Evolutionary conservation across 495 filamentous ascomycete genomes (phyloP), one percentile per base, ranked within the genome.

Genomic region (Hyaloscypha finlandica): DNA sequence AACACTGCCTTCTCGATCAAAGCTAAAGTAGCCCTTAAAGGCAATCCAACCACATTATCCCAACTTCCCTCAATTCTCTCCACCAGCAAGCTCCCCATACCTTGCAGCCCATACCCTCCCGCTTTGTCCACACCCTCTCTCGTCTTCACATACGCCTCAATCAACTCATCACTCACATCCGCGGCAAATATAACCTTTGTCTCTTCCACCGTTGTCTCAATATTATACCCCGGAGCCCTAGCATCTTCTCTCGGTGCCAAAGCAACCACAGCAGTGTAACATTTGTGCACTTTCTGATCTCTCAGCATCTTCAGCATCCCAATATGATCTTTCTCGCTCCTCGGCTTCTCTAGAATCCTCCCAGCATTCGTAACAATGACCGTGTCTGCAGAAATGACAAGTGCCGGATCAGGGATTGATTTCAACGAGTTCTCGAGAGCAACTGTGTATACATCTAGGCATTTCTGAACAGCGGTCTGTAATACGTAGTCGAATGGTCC

Each of bases 41-140:
- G 95, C 80, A 99, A 76, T n/a, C 96, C 95, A 60, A 99, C 87
- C 8, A 98, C 95, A 81, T 98, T 98, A 84, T 99, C 94, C 73
- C 88, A 93, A 55, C 86, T 87, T 8, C 95, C 96, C 69, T 97
- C 89, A 64, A 99, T 90, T 77, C 83, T 88, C 77, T 97, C 93
- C 20, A 99, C 85, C 64, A 98, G 74, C 72, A 83, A 75, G 2
- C 88, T 85, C n/a, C 92, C 95, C 3, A 94, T 74, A 3, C 94
- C 94, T 77, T 99, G 95, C 53, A 98, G 81, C 11, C 92, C 96
- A 78, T 99, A 99, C 0, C 95, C 96, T 1, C 95, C 95, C 0
- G 95, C 96, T 83, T 98, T 99, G 78, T 99, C 95, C 30, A 83
- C 92, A 1, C 96, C 95, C 80, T 99, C 96, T 52, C 96, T 82